A percentile compares a stretch with the other conserved stretches of the same genome.
Evolutionary conservation across 495 filamentous ascomycete genomes (phyloP).

Genomic region (Friedmanniomyces endolithicus): DNA sequence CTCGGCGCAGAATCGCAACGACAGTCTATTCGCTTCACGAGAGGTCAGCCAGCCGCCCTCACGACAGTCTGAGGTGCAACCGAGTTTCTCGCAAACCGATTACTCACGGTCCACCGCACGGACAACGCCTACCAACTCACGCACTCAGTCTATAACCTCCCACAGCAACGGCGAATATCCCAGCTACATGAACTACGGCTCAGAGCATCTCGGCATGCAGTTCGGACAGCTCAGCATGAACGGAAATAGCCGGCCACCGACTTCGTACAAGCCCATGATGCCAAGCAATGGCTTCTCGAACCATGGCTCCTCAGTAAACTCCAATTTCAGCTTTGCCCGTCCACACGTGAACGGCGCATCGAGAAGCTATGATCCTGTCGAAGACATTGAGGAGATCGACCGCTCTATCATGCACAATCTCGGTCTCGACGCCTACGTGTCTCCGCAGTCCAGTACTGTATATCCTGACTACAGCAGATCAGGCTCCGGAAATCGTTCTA

Average conservation of each 20-base stretch:
- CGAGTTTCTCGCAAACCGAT: background rate
- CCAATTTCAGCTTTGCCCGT: background rate
- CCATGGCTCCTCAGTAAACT: background rate
- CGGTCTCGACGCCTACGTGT: background rate
- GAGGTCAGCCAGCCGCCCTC: conserved; percentile 34
- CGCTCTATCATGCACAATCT: background rate
- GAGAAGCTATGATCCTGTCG: background rate
- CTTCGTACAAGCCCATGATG: conserved; percentile 1
- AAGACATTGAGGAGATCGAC: conserved; percentile 4
- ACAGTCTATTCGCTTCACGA: conserved; percentile 28
- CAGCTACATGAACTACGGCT: background rate
- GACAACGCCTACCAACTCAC: conserved; percentile 7
- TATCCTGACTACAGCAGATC: background rate
- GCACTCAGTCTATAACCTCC: conserved; percentile 10
- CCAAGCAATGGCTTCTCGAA: background rate
- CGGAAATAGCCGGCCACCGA: background rate
- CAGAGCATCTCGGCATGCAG: background rate
- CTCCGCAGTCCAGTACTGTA: background rate
- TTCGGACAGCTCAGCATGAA: conserved; percentile 9
- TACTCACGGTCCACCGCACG: background rate
- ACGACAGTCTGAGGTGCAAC: conserved; percentile 26
- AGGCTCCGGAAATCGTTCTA: background rate
- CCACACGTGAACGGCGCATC: background rate
- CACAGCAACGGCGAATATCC: conserved; percentile 3
- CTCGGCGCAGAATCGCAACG: conserved; percentile 18